These are phyloP conservation scores for Teunomyces aglyptinius DNA, from an alignment of 805 yeast species.

Conservation along the genomic window DNA sequence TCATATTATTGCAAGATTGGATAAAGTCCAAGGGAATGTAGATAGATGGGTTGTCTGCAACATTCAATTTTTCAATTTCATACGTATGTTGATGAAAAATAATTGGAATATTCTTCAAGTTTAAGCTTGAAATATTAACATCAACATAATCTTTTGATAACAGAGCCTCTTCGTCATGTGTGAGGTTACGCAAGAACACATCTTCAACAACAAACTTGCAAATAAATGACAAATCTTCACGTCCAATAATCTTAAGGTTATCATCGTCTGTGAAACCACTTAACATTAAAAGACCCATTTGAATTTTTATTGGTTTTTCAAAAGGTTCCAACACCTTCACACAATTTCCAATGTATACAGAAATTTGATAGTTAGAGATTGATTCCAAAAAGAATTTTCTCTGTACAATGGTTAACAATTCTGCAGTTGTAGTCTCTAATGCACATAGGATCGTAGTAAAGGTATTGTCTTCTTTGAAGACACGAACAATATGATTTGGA, in stretches of 20 bases:
- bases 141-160: conserved; percentile 64
- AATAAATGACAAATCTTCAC: conserved; percentile 78
- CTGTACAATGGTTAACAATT: conserved; percentile 66
- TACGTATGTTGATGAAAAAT: conserved; percentile 75
- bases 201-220: conserved; percentile 76
- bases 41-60: conserved; percentile 83
- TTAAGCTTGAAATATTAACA: conserved; percentile 70
- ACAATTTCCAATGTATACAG: conserved; percentile 71
- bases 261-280: conserved; percentile 83
- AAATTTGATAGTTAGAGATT: conserved; percentile 70
- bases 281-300: conserved; percentile 64
- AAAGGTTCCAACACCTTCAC: conserved; percentile 69
- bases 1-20: conserved; percentile 73
- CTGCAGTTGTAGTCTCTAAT: conserved; percentile 72
- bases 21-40: conserved; percentile 81
- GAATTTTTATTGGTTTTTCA: conserved; percentile 77
- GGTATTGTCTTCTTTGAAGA: conserved; percentile 80
- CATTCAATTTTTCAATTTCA: conserved; percentile 78
- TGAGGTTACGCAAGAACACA: conserved; percentile 56
- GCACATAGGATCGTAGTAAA: conserved; percentile 82
- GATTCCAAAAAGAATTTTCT: conserved; percentile 74
- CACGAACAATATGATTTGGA: conserved; percentile 56
- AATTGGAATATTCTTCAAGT: conserved; percentile 81
- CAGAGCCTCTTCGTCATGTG: conserved; percentile 68
- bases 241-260: conserved; percentile 70